Conservation (phyloP, 2,329 filamentous ascomycete species). For the Fusarium acutatum region DNA sequence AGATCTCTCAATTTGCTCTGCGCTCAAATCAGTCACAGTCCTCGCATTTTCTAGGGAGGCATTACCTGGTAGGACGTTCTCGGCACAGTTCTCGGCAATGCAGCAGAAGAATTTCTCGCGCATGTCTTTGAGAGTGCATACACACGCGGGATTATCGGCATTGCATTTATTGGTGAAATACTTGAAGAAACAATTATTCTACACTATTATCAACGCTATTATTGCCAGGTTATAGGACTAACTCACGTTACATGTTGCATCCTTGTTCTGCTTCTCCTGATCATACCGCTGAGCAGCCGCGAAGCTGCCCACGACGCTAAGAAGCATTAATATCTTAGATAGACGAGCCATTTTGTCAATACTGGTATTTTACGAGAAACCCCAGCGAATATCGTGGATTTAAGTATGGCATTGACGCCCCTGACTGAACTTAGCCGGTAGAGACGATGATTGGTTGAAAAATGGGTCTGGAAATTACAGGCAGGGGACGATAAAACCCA, state of each 20-base stretch:
- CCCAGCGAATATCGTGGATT: background rate
- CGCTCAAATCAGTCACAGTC: background rate
- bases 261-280: background rate
- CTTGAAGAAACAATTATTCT: constrained; percentile 6
- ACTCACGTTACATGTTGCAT: background rate
- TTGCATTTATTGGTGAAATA: constrained; percentile 14
- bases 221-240: rapidly evolving
- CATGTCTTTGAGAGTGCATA: background rate
- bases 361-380: rapidly evolving
- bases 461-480: background rate
- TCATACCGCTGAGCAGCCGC: background rate
- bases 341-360: background rate
- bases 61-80: background rate
- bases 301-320: background rate
- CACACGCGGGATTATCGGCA: background rate
- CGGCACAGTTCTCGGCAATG: background rate
- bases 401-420: background rate
- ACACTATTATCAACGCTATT: rapidly evolving
- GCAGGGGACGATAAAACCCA: background rate
- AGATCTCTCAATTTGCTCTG: background rate
- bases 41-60: rapidly evolving
- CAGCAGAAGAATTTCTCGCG: constrained; percentile 7
- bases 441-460: background rate
- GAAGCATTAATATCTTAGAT: background rate
- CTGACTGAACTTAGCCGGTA: background rate